Evolutionary conservation across 2,329 filamentous ascomycete species (phyloP), one percentile per base, ranked within the genome.

Genomic region (Fusarium kyushuense): DNA sequence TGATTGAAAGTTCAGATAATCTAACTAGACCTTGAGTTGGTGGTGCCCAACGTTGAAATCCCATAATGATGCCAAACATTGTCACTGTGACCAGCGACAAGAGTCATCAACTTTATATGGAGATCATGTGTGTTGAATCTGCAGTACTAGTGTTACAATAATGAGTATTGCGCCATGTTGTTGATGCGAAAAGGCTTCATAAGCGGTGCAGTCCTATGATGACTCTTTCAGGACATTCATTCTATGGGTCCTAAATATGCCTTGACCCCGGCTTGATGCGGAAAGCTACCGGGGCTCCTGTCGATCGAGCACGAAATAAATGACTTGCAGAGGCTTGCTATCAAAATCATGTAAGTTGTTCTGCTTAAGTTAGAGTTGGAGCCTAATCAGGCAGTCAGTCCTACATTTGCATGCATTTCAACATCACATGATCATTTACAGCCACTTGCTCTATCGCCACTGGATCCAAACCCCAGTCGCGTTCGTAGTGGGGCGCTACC

Each of bases 371-470:
- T 35, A 19, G 25, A 38, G 30, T 47, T 23, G 52, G 14, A 54
- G 52, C 41, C 52, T 36, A 14, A 46, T 14, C 23, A 54, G 23
- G 30, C n/a, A 48, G 21, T 35, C 14, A 19, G 33, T 40, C 42
- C 51, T 47, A 35, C 40, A 21, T 55, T 49, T 27, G 33, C 23
- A 27, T 38, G 25, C 23, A 38, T 38, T 16, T 36, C n/a, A 49
- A 27, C 23, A 59, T 59, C 58, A 64, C 65, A 67, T 71, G 69
- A 67, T 54, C 54, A 8, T 11, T 12, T 23, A 27, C 47, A 49
- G 47, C 47, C 47, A 49, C 47, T 30, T 29, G 35, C 10, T 11
- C 32, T 38, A 17, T 33, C 32, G 27, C 42, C 23, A 45, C 42
- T 30, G 6, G n/a, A 16, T n/a, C 23, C n/a, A 38, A 16, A 38